phyloP scores from a whole-genome alignment of 257 asterid genomes.

The Solanum pinnatisectum region DNA sequence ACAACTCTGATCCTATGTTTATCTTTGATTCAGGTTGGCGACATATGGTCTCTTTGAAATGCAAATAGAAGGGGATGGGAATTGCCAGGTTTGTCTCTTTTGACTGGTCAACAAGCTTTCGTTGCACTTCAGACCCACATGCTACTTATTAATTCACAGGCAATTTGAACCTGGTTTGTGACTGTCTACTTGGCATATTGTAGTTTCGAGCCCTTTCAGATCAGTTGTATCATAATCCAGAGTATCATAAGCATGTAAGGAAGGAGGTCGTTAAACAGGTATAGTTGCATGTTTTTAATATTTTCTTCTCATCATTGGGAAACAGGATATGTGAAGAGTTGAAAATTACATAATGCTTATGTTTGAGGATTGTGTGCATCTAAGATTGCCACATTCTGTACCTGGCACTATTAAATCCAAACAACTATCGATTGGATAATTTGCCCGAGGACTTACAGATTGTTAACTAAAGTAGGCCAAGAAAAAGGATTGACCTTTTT shows the following conservation, averaged over 20 bases:
- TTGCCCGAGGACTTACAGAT: not conserved
- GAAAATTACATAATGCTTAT: not conserved
- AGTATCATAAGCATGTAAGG: slow-evolving; percentile 74
- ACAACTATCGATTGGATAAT: not conserved
- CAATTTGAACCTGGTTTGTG: slow-evolving; percentile 1
- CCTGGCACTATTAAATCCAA: not conserved
- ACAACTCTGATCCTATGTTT: not conserved
- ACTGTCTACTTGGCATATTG: not conserved
- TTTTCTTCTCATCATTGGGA: not conserved
- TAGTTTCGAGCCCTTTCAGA: slow-evolving; percentile 95
- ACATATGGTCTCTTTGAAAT: slow-evolving; percentile 80
- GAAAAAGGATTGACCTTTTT: not conserved
- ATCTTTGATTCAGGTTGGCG: slow-evolving; percentile 40
- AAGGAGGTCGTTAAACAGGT: slow-evolving; percentile 85
- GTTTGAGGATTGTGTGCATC: not conserved
- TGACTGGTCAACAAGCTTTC: not conserved
- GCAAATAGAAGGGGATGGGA: slow-evolving; percentile 94
- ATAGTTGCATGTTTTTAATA: not conserved
- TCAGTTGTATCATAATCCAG: slow-evolving; percentile 69
- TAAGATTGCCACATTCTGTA: not conserved
- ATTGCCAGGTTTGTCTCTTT: slow-evolving; percentile 76
- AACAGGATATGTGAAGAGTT: not conserved
- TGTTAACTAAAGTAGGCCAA: not conserved
- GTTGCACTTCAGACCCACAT: not conserved
- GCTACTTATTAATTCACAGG: not conserved